Evolutionary conservation across 164 flowering plant species (phyloP), one percentile per base, ranked within the genome.

Genomic region (Paratinospora sagittata): DNA sequence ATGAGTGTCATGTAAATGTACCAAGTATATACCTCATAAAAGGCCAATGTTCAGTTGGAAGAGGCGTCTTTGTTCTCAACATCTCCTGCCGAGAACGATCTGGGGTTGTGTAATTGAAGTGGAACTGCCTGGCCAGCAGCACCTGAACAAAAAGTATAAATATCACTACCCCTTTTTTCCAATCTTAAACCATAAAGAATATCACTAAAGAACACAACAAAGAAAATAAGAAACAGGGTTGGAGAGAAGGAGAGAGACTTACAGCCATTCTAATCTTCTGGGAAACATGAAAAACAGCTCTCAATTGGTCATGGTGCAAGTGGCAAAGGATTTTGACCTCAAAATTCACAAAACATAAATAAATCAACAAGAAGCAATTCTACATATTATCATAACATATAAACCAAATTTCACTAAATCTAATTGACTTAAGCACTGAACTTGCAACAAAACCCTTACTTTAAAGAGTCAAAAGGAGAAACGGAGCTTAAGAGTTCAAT

Each of bases 91-190:
- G 81, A 37, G 90, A 82, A 36, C 99, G 86, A 79, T 95, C 97
- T 13, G 99, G 99, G 19, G 99, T 95, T 16, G 91, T 95, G 81
- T 83, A 95, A 72, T 95, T 90, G 70, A 95, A 92, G 70, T 95
- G 78, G 65, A 74, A 81, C 71, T 95, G 92, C 71, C 92, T 83
- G 14, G 99, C 97, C 70, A 84, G 43, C 47, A 83, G 21, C 37
- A 88, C 97, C 99, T 95, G 81, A 34, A 21, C 9, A 65, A 75
- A 45, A 66, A 67, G 13, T 6, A 62, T 30, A 52, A 73, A 33
- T 60, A 70, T 52, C 34, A 47, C 45, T 41, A 74, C 30, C 52
- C 26, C 68, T 26, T 43, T 49, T 27, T 36, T 55, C 41, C 33
- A 7, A 16, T 49, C 43, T 13, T 55, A 67, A 55, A 58, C 70